These are phyloP conservation scores for Beauveria medogensis DNA, from an alignment of 2,329 filamentous ascomycete genomes.

Conservation along the genomic window DNA sequence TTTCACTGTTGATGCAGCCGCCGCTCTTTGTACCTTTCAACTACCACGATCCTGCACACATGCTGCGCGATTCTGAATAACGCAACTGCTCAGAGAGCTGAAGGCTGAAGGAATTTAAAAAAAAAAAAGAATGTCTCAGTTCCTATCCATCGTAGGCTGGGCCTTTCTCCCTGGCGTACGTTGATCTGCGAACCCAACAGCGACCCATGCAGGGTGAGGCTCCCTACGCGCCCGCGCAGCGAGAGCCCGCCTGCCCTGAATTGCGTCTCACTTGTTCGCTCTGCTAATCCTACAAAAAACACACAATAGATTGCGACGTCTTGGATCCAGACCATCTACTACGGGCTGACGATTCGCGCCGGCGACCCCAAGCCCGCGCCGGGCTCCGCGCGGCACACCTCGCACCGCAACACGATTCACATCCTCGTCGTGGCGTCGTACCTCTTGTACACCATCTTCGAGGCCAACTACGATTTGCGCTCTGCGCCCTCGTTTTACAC, in stretches of 20 bases:
- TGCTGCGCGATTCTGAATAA: neutral
- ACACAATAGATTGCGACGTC: constrained; percentile 61
- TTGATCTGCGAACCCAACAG: neutral
- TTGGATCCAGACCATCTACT: constrained; percentile 74
- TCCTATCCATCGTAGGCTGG: constrained; percentile 49
- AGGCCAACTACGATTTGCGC: constrained; percentile 76
- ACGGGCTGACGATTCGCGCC: constrained; percentile 80
- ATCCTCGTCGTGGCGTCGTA: constrained; percentile 76
- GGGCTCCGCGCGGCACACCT: constrained; percentile 57
- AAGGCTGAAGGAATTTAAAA: too few relatives aligned
- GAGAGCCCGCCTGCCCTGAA: too few relatives aligned
- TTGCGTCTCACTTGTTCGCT: too few relatives aligned
- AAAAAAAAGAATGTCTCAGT: constrained; percentile 35
- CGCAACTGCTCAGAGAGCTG: neutral
- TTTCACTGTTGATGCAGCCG: neutral
- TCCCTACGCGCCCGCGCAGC: neutral
- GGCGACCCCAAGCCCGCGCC: constrained; percentile 72
- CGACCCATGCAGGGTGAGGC: neutral
- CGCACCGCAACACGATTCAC: constrained; percentile 75
- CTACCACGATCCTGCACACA: neutral
- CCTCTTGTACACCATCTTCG: constrained; percentile 85
- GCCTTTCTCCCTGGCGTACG: constrained; percentile 47
- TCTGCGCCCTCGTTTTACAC: constrained; percentile 69
- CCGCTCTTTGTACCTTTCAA: neutral
- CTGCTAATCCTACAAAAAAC: neutral